These are phyloP conservation scores for Corchorus olitorius DNA, from an alignment of 345 rosid genomes.

Conservation along the genomic window DNA sequence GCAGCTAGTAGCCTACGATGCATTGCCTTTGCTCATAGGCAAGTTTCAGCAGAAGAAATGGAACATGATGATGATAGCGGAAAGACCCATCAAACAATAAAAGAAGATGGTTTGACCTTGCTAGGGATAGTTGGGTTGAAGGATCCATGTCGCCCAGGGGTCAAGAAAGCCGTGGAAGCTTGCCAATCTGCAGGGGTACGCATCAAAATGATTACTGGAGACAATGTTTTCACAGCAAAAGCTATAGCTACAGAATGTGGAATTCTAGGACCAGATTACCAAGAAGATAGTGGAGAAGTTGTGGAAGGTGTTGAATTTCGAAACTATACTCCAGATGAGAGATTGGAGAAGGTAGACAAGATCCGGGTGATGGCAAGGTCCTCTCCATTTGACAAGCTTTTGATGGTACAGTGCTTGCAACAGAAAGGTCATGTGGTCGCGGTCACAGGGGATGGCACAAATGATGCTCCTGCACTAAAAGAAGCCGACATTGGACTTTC, in stretches of 20 bases:
- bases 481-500: conserved; percentile 70
- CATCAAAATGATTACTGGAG: conserved; percentile 76
- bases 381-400: conserved; percentile 71
- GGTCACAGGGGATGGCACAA: conserved; percentile 67
- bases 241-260: conserved; percentile 78
- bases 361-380: conserved; percentile 73
- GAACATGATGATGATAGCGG: conserved; percentile 9
- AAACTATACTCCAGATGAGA: conserved; percentile 51
- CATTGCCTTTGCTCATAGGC: conserved; percentile 66
- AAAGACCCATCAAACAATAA: conserved; percentile 23
- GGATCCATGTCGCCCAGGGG: conserved; percentile 71
- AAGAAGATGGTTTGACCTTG: conserved; percentile 45
- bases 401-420: conserved; percentile 68
- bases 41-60: conserved; percentile 29
- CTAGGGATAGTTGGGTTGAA: conserved; percentile 69
- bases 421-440: conserved; percentile 65
- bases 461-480: conserved; percentile 66
- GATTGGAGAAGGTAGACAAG: conserved; percentile 48
- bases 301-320: conserved; percentile 59
- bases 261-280: conserved; percentile 41
- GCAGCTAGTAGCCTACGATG: conserved; percentile 65
- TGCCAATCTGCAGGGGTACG: conserved; percentile 60
- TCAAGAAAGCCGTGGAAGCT: conserved; percentile 51
- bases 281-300: conserved; percentile 39
- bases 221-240: conserved; percentile 68